Evolutionary conservation across 2,329 filamentous ascomycete species (phyloP).

Genomic region (Nemania sp.): DNA sequence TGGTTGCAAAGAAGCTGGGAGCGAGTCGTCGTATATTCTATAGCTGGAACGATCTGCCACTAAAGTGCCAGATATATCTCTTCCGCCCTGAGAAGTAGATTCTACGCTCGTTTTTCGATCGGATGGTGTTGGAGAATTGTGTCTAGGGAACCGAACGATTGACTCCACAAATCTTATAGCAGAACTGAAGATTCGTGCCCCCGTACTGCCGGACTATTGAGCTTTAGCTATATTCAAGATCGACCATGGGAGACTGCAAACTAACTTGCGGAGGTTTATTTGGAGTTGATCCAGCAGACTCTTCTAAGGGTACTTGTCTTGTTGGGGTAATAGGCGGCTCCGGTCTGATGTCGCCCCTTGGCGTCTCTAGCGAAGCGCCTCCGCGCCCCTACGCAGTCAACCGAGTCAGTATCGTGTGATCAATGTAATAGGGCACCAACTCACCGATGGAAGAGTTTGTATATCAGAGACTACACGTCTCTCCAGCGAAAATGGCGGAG

Average conservation of each 20-base stretch:
- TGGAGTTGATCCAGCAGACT: slow-evolving; percentile 11
- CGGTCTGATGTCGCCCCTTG: slow-evolving; percentile 11
- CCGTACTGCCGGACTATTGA: slow-evolving; percentile 27
- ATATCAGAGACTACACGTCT: slow-evolving; percentile 35
- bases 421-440: slow-evolving; percentile 9
- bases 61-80: slow-evolving; percentile 23
- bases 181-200: slow-evolving; percentile 33
- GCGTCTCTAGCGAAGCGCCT: slow-evolving; percentile 11
- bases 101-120: slow-evolving; percentile 11
- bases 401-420: slow-evolving; percentile 7
- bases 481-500: slow-evolving; percentile 37
- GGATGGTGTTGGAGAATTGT: slow-evolving; percentile 26
- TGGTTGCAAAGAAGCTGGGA: slow-evolving; percentile 50
- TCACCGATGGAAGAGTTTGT: slow-evolving; percentile 36
- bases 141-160: slow-evolving; percentile 29
- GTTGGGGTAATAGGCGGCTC: slow-evolving; percentile 33
- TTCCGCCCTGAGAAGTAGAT: slow-evolving; percentile 20
- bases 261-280: slow-evolving; percentile 19
- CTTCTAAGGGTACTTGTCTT: slow-evolving; percentile 30
- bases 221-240: slow-evolving; percentile 8
- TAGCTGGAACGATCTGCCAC: slow-evolving; percentile 33
- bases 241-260: neutral
- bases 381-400: slow-evolving; percentile 20
- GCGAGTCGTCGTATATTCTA: slow-evolving; percentile 51
- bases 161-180: slow-evolving; percentile 35